Evolutionary conservation across 2,329 filamentous ascomycete genomes (phyloP), one percentile per base, ranked within the genome.

Genomic region (Diplodia intermedia): DNA sequence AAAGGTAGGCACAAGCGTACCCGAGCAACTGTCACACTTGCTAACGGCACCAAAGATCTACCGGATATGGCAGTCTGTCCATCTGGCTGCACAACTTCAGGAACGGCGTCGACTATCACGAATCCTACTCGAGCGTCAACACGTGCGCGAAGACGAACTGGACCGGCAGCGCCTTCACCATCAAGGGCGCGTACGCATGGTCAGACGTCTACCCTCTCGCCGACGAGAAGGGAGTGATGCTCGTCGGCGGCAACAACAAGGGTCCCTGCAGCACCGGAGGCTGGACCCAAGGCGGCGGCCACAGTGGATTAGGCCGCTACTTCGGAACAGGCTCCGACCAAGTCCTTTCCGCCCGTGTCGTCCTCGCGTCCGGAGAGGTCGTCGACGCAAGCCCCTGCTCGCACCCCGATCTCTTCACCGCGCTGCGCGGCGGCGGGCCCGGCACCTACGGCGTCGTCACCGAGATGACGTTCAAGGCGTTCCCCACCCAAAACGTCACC

Each of bases 21-120:
- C 38, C 23, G 20, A 33, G 43, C 23, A 23, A 23, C 2, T 18
- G 14, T 36, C 38, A 14, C 38, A 4, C 18, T 63, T 55, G 20
- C 40, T 40, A 47, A 31, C 12, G n/a, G 69, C 72, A 77, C 72
- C 75, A 75, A 26, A 75, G 75, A 40, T 77, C 76, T 0, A 77
- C 75, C 20, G 75, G 75, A 29, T 70, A 70, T 49, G 76, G 75
- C 26, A 74, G 75, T 0, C 69, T 79, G 23, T 74, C 77, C 53
- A 75, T 78, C 71, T 78, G 77, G 55, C 78, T 77, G 1, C 76
- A 79, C 60, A 76, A 74, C 69, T 77, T 78, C 71, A 75, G 76
- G 65, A 72, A 76, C 1, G 73, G 74, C 70, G 72, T 40, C 53
- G 68, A 75, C 31, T 78, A 78, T 65, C 71, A 60, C 18, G 69